Percentiles rank a stretch among this genome's conserved stretches.
Evolutionary conservation across 495 filamentous ascomycete species (phyloP).

Genomic region (Parathielavia hyrcaniae): DNA sequence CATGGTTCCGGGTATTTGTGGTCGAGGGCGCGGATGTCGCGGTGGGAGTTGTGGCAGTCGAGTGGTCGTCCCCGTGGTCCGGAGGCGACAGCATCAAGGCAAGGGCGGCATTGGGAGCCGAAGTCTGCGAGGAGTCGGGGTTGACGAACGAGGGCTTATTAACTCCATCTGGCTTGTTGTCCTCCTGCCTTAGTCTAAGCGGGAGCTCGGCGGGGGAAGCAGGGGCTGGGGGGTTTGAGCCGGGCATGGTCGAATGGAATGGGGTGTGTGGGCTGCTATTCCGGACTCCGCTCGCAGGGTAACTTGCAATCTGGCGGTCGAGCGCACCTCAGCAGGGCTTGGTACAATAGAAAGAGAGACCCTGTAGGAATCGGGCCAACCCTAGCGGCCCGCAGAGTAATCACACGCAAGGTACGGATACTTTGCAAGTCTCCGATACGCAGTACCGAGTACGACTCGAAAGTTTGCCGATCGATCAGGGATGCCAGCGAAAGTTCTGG

Average conservation of each 20-base stretch:
- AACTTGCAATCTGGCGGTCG: neutral
- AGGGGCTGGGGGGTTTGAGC: conserved; percentile 38
- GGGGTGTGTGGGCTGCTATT: conserved; percentile 18
- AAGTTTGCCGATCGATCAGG: neutral
- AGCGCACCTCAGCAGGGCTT: neutral
- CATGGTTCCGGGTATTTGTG: conserved; percentile 11
- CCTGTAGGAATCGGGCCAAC: conserved; percentile 2
- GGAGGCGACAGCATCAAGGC: conserved; percentile 5
- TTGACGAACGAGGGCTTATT: conserved; percentile 20
- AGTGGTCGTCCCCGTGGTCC: conserved; percentile 18
- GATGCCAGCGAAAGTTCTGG: neutral
- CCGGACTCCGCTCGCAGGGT: conserved; percentile 15
- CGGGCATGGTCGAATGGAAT: conserved; percentile 26
- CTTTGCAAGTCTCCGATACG: neutral
- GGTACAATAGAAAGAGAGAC: neutral
- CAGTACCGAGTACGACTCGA: too few species aligned
- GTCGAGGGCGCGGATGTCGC: neutral
- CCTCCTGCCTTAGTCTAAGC: conserved; percentile 10
- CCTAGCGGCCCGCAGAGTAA: conserved; percentile 1
- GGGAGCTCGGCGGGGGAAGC: conserved; percentile 22
- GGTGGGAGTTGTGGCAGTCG: neutral
- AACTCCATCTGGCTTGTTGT: conserved; percentile 21
- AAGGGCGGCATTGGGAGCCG: conserved; percentile 21
- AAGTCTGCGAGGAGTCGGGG: conserved; percentile 18
- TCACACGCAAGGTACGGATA: neutral